Evolutionary conservation across 1,284 basidiomycete genomes (phyloP), one percentile per base, ranked within the genome.

Genomic region (Hymenochaete sp.): DNA sequence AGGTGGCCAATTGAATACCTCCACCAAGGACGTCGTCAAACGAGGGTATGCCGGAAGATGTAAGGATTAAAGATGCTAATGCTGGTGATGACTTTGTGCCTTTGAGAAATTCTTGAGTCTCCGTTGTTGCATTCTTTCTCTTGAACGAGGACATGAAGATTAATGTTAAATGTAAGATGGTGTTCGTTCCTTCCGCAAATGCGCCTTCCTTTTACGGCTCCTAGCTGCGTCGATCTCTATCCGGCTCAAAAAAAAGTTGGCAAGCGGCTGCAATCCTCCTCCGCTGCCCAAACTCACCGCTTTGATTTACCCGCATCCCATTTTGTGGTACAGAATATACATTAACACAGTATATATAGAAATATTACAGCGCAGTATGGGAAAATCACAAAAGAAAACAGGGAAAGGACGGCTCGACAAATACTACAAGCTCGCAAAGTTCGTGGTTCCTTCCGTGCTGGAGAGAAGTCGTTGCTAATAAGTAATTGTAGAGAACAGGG

Each of bases 1-100:
- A 73, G 48, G 83, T 85, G 10, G 86, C 84, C 38, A 93, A 72
- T 13, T 93, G 90, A n/a, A 97, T 64, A 11, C 95, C 95, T 21
- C 90, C 91, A 48, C 91, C 92, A 26, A 98, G 75, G 48, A 98
- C 76, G 59, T 98, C 96, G 63, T 98, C 95, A n/a, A 98, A 72
- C 3, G 93, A 92, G 10, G 91, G 79, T 4, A 98, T 80, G 2
- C 95, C 96, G 3, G 89, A 90, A 0, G 92, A 93, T 14, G 85
- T 75, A 50, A 89, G 68, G 29, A 72, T 61, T 0, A 81, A 79
- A 8, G 76, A 69, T 10, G 74, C 66, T 1, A 81, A 75, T 27
- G 73, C 73, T 4, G 80, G 73, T 3, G 78, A 87, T 11, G 72
- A 57, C 16, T 79, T 78, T 22, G 86, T 82, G 5, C 87, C 88